A percentile compares a stretch with the other conserved stretches of the same genome.
phyloP scores from a whole-genome alignment of 164 flowering plant genomes.

The Piper betle region DNA sequence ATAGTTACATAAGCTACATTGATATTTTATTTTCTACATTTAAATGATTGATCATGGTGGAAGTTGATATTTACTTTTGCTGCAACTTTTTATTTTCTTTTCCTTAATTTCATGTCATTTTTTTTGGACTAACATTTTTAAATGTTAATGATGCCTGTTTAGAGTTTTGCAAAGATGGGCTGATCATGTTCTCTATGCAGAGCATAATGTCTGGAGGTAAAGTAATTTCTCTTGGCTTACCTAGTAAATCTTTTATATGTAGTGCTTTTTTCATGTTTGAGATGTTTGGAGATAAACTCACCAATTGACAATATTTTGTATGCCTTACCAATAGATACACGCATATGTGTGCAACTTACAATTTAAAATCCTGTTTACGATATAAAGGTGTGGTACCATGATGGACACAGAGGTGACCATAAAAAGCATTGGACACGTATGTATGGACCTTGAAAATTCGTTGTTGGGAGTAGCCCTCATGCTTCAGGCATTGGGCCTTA shows the following conservation, averaged over 20 bases:
- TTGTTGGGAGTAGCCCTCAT: too few relatives aligned
- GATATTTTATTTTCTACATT: too few relatives aligned
- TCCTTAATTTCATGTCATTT: background rate
- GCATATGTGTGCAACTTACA: too few relatives aligned
- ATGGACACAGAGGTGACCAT: too few relatives aligned
- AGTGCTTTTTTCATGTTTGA: too few relatives aligned
- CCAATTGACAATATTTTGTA: too few relatives aligned
- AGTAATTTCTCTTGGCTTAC: background rate
- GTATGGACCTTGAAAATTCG: too few relatives aligned
- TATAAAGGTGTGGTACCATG: too few relatives aligned
- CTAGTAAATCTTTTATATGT: background rate
- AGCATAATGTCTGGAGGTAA: slow-evolving; percentile 96
- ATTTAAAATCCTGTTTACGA: too few relatives aligned
- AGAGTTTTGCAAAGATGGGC: slow-evolving; percentile 99
- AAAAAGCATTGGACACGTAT: too few relatives aligned
- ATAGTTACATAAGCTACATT: background rate
- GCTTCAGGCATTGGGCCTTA: too few relatives aligned
- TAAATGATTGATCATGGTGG: background rate
- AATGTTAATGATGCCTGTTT: slow-evolving; percentile 4
- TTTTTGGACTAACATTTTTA: background rate
- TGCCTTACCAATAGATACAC: too few relatives aligned
- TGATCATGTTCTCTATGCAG: slow-evolving; percentile 51
- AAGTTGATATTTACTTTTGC: background rate
- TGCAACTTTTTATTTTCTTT: background rate
- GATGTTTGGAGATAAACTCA: background rate